Conservation (phyloP, 225 moss, liverwort and hornwort species). For the Anthoceros angustus region DNA sequence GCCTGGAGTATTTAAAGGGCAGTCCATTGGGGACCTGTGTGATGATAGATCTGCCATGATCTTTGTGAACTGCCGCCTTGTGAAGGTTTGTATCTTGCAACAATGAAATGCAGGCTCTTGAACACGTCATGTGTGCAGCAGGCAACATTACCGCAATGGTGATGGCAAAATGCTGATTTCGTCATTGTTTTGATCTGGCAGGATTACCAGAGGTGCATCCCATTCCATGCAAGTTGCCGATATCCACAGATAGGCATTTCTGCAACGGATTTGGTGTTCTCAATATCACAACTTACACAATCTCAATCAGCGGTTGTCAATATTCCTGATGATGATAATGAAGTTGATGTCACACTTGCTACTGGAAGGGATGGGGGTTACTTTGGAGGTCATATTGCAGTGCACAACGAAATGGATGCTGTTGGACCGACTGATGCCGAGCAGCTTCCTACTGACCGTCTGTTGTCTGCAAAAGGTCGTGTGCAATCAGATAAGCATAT, state of each 20-base stretch:
- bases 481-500: slow-evolving; percentile 7
- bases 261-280: slow-evolving; percentile 71
- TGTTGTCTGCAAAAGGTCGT: slow-evolving; percentile 22
- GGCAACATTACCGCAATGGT: not conserved
- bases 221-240: slow-evolving; percentile 72
- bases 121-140: too few species aligned
- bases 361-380: not conserved
- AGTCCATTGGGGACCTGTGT: slow-evolving; percentile 52
- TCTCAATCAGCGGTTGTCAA: slow-evolving; percentile 35
- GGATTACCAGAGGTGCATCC: slow-evolving; percentile 81
- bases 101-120: not conserved
- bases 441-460: slow-evolving; percentile 16
- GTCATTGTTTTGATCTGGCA: slow-evolving; percentile 12
- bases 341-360: slow-evolving; percentile 28
- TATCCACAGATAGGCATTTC: slow-evolving; percentile 85
- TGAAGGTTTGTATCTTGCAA: slow-evolving; percentile 32
- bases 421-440: slow-evolving; percentile 11
- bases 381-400: slow-evolving; percentile 19
- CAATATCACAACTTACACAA: slow-evolving; percentile 48
- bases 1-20: slow-evolving; percentile 49
- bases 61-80: slow-evolving; percentile 76
- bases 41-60: slow-evolving; percentile 59
- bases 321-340: slow-evolving; percentile 66
- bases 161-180: not conserved
- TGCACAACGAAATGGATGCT: slow-evolving; percentile 15